A percentile compares a stretch with the other conserved stretches of the same genome.
phyloP scores from a whole-genome alignment of 1,284 basidiomycete species.

The Exobasidium cylindrosporum region DNA sequence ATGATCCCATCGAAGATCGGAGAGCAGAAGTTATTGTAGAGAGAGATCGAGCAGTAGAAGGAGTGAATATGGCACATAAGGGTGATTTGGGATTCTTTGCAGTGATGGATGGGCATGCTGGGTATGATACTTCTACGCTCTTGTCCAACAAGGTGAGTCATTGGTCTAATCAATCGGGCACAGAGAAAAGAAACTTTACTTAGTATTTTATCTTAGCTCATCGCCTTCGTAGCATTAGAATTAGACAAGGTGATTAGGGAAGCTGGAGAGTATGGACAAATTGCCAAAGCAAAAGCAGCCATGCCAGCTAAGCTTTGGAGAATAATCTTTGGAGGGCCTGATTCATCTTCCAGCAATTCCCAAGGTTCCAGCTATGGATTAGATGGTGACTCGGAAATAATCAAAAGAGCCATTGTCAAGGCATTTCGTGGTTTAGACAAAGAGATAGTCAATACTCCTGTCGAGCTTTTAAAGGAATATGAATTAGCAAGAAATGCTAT shows the following conservation, averaged over 20 bases:
- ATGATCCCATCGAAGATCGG: constrained; percentile 52
- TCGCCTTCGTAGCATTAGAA: constrained; percentile 79
- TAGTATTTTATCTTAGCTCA: constrained; percentile 59
- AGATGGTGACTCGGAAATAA: constrained; percentile 55
- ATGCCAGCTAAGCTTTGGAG: constrained; percentile 44
- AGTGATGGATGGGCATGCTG: constrained; percentile 90
- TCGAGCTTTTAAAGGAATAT: constrained; percentile 66
- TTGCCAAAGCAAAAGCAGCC: constrained; percentile 47
- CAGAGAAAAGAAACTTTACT: too few relatives aligned
- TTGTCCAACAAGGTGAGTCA: constrained; percentile 66
- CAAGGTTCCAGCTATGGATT: background rate
- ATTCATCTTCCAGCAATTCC: background rate
- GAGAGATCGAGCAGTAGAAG: constrained; percentile 40
- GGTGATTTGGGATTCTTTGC: constrained; percentile 66
- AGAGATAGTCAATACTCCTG: constrained; percentile 71
- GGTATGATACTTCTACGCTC: constrained; percentile 76
- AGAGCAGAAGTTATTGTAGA: constrained; percentile 52
- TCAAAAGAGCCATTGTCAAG: constrained; percentile 70
- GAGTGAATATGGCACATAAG: background rate
- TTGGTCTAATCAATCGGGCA: background rate
- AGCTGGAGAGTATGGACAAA: constrained; percentile 48
- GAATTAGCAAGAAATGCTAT: constrained; percentile 28
- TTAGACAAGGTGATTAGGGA: constrained; percentile 62
- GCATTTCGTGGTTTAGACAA: constrained; percentile 76
- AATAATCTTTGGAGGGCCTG: constrained; percentile 39